Conservation (phyloP, 345 rosid species). For the Pugionium cornutum region DNA sequence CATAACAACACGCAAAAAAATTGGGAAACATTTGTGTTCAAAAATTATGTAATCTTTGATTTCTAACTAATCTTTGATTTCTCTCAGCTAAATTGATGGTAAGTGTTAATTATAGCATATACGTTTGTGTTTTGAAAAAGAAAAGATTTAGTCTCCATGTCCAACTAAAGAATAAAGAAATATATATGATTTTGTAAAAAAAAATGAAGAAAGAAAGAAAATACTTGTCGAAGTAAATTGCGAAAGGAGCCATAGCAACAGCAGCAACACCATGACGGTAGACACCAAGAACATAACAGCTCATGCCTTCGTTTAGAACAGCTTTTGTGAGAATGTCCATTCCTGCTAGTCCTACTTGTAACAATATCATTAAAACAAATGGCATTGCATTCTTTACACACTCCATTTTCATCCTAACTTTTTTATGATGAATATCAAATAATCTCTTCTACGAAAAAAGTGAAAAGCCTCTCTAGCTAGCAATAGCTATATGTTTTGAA, state of each 20-base stretch:
- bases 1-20: no score
- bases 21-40: no score
- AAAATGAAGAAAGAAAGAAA: not conserved
- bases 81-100: no score
- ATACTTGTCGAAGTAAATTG: slow-evolving; percentile 57
- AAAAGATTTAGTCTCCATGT: not conserved
- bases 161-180: not conserved
- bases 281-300: slow-evolving; percentile 66
- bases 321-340: slow-evolving; percentile 74
- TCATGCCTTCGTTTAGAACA: slow-evolving; percentile 72
- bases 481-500: no score
- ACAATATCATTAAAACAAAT: slow-evolving; percentile 52
- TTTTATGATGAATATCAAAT: no score
- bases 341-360: slow-evolving; percentile 76
- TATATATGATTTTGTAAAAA: not conserved
- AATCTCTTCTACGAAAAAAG: no score
- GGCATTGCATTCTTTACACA: slow-evolving; percentile 48
- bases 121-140: no score
- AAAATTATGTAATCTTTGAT: no score
- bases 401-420: not conserved
- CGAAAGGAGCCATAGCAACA: slow-evolving; percentile 67
- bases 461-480: not conserved
- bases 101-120: no score
- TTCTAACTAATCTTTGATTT: no score
- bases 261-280: slow-evolving; percentile 78